Evolutionary conservation across 805 yeast genomes (phyloP).

Genomic region (Kuraishia borneana): DNA sequence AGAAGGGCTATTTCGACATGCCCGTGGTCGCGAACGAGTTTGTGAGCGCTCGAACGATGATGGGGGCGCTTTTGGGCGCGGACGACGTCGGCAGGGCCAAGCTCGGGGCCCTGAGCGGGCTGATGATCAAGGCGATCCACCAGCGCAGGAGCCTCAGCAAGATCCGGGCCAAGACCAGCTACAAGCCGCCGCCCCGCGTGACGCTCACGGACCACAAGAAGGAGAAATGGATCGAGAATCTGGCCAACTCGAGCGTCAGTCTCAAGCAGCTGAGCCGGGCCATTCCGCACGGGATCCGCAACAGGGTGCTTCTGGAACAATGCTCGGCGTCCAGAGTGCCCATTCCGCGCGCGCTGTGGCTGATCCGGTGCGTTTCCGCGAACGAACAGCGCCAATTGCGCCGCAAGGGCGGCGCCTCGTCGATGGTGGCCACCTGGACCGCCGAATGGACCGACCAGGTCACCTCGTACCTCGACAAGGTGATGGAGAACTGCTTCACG

Average conservation of each 20-base stretch:
- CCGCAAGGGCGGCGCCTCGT: constrained; percentile 32
- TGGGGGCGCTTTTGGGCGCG: constrained; percentile 23
- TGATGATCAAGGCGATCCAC: constrained; percentile 37
- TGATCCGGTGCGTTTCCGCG: constrained; percentile 76
- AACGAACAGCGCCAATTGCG: constrained; percentile 58
- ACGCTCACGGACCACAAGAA: constrained; percentile 80
- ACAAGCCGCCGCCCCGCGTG: constrained; percentile 80
- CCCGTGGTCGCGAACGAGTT: constrained; percentile 58
- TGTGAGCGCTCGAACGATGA: constrained; percentile 53
- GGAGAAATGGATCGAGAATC: constrained; percentile 76
- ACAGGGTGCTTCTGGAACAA: constrained; percentile 62
- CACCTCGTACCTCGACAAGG: constrained; percentile 42
- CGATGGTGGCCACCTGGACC: constrained; percentile 44
- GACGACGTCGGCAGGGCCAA: constrained; percentile 6
- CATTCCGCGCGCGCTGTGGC: constrained; percentile 77
- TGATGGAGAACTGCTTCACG: constrained; percentile 28
- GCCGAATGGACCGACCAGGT: constrained; percentile 89
- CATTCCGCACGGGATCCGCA: constrained; percentile 84
- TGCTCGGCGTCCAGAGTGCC: constrained; percentile 63
- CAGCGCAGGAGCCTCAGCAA: constrained; percentile 32
- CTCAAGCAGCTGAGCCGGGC: constrained; percentile 60
- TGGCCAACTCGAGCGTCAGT: constrained; percentile 59
- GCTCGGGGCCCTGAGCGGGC: constrained; percentile 32
- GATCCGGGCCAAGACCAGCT: constrained; percentile 38
- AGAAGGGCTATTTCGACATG: constrained; percentile 60